Evolutionary conservation across 352 stramenopile species (phyloP), one percentile per base, ranked within the genome.

Genomic region (Thraustochytrium sp.): DNA sequence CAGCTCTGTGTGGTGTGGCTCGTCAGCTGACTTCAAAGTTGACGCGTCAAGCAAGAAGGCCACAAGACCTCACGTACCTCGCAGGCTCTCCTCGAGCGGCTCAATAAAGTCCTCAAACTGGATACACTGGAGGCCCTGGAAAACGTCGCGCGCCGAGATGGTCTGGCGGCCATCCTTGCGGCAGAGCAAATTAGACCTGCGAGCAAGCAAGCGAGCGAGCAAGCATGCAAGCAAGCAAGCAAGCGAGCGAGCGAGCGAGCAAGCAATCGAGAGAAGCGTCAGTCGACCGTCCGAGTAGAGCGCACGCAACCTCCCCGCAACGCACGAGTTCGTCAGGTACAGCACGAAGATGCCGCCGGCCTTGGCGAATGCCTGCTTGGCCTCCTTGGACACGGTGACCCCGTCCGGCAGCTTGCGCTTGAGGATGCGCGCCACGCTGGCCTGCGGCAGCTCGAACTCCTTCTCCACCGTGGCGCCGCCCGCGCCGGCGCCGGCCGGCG

Each of bases 341-440:
- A 93, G 86, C 18, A 93, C 88, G 75, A 93, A 93, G 59, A 93
- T 93, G 2, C 90, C 90, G 44, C 73, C 89, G 1, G 89, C 88
- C 62, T 90, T 85, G 37, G 89, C 86, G 87, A 93, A 92, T 13
- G 89, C 89, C 23, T 83, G 51, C 18, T 84, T 87, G 23, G 90
- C 88, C 85, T 93, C 90, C 72, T 92, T 92, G 38, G 86, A 87
- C 4, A 92, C 87, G 62, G 91, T 91, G 40, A 89, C 90, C 2
- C 83, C 88, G 26, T 82, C 86, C 13, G 89, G 90, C 16, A 93
- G 85, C 21, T 86, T 82, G 38, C 87, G 84, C 85, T 93, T 93
- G 2, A 93, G 78, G 36, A 93, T 89, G 1, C 89, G 85, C 9
- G 87, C 86, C 8, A 93, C 88, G 85, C 88, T 92, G 2, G 89